Evolutionary conservation across 2,329 filamentous ascomycete species (phyloP).

Genomic region (Aspergillus fumigatiaffinis): DNA sequence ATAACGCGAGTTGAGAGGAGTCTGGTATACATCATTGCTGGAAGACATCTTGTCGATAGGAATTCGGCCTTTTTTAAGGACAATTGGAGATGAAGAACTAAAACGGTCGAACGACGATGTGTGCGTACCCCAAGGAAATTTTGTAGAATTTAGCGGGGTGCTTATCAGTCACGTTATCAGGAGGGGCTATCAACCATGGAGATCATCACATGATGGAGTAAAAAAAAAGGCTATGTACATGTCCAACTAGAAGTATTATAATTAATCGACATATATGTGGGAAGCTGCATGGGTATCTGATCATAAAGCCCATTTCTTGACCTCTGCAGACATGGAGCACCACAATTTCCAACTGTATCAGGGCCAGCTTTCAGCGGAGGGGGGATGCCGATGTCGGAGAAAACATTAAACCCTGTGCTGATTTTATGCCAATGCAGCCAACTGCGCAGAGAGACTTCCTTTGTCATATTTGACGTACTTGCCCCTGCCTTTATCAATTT

Average conservation of each 20-base stretch:
- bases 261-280: background rate
- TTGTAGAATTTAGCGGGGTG: conserved; percentile 29
- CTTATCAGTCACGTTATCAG: conserved; percentile 38
- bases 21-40: conserved; percentile 58
- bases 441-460: conserved; percentile 63
- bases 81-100: conserved; percentile 17
- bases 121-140: conserved; percentile 26
- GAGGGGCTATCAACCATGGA: conserved; percentile 8
- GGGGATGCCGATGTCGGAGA: conserved; percentile 1
- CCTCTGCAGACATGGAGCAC: background rate
- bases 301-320: background rate
- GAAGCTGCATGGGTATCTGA: background rate
- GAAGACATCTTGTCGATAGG: conserved; percentile 31
- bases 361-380: conserved; percentile 1
- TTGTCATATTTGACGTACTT: conserved; percentile 99
- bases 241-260: background rate
- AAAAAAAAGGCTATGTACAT: background rate
- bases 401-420: conserved; percentile 1
- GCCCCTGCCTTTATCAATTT: conserved; percentile 94
- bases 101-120: conserved; percentile 11
- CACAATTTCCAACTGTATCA: background rate
- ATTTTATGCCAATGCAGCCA: conserved; percentile 43
- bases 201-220: background rate
- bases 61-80: conserved; percentile 16
- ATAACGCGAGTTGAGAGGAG: conserved; percentile 68